A percentile compares a stretch with the other conserved stretches of the same genome.
Conservation (phyloP, 371 early-diverging fungal genomes). For the Funneliformis caledonium region DNA sequence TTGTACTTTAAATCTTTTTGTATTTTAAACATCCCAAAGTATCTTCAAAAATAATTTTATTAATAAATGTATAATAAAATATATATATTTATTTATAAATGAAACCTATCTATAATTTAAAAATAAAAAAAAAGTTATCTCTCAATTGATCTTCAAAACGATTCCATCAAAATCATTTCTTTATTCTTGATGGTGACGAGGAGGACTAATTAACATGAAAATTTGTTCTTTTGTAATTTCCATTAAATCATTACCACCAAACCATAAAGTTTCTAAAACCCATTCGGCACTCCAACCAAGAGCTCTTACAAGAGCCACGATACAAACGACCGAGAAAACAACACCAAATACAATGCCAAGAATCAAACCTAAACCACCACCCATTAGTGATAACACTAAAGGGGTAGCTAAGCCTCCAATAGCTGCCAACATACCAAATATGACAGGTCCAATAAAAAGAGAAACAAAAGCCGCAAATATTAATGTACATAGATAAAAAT, state of each 20-base stretch:
- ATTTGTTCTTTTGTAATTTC: conserved; percentile 21
- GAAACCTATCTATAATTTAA: background rate
- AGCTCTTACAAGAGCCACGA: conserved; percentile 1
- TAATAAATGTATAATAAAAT: background rate
- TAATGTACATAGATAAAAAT: conserved; percentile 27
- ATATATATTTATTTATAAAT: background rate
- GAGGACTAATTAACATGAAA: background rate
- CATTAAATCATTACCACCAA: conserved; percentile 32
- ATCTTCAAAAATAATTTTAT: background rate
- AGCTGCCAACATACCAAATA: conserved; percentile 35
- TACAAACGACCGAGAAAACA: conserved; percentile 32
- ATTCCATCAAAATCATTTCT: background rate
- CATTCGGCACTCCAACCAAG: conserved; percentile 24
- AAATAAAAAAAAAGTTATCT: background rate
- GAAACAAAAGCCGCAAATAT: conserved; percentile 24
- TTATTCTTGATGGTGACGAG: background rate
- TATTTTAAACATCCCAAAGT: too few relatives aligned
- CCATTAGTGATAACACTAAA: background rate
- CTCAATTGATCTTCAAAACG: too few relatives aligned
- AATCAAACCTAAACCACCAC: conserved; percentile 16
- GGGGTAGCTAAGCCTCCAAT: conserved; percentile 30
- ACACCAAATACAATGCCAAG: conserved; percentile 24
- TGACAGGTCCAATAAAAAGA: conserved; percentile 32
- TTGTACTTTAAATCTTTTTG: too few relatives aligned
- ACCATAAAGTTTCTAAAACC: conserved; percentile 19